Conservation (phyloP, 2,329 filamentous ascomycete genomes). For the Trichoderma afroharzianum region DNA sequence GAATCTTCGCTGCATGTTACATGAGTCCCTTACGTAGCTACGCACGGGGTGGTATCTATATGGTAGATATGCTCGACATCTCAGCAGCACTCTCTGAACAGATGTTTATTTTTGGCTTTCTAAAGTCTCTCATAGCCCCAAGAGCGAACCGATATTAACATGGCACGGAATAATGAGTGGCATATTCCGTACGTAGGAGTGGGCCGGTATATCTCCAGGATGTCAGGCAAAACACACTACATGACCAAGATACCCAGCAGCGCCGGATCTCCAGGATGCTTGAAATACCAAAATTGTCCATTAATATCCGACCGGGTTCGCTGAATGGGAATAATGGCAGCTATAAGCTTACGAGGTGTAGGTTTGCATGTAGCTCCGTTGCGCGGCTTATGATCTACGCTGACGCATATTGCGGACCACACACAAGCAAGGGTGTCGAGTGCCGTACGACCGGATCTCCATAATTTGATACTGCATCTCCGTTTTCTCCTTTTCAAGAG, state of each 20-base stretch:
- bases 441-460: neutral
- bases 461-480: neutral
- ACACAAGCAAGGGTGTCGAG: neutral
- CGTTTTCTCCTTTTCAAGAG: neutral
- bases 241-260: neutral
- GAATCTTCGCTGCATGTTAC: neutral
- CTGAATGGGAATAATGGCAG: neutral
- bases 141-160: neutral
- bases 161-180: neutral
- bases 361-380: neutral
- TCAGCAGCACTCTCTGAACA: neutral
- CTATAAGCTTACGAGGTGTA: neutral
- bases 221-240: neutral
- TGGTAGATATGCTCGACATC: neutral
- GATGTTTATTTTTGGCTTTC: neutral
- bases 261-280: neutral
- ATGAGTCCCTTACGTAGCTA: neutral
- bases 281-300: neutral
- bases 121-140: neutral
- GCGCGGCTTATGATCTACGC: neutral
- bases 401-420: neutral
- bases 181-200: neutral
- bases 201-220: neutral
- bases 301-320: neutral
- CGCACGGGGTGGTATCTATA: too few relatives aligned